phyloP scores from a whole-genome alignment of 139 green algal species.

The Nannochloris sp. region DNA sequence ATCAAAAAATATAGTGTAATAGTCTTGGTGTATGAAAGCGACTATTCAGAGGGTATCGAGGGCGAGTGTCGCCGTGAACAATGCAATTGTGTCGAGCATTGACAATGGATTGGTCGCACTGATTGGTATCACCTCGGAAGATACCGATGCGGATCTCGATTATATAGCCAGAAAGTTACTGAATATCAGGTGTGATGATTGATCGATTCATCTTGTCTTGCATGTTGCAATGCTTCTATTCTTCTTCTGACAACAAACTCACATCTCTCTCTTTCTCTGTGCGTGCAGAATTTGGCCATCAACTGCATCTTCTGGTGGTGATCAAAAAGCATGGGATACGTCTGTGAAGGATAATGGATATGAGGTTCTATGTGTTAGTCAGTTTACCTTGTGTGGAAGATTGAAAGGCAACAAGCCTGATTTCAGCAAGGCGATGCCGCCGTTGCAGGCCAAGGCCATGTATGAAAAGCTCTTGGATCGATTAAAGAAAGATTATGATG shows the following conservation, averaged over 20 bases:
- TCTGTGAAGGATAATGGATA: slow-evolving; percentile 34
- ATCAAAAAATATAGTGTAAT: neutral
- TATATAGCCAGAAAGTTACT: slow-evolving; percentile 38
- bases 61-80: slow-evolving; percentile 39
- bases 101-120: slow-evolving; percentile 49
- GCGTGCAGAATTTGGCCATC: slow-evolving; percentile 39
- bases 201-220: too few relatives aligned
- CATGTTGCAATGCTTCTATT: too few relatives aligned
- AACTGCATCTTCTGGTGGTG: neutral
- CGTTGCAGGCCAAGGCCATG: slow-evolving; percentile 30
- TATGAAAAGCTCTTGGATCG: slow-evolving; percentile 47
- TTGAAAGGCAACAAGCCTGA: slow-evolving; percentile 66
- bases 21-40: slow-evolving; percentile 8
- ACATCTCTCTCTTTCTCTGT: too few relatives aligned
- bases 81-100: slow-evolving; percentile 40
- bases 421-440: slow-evolving; percentile 59
- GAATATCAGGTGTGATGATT: slow-evolving; percentile 11
- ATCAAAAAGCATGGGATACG: slow-evolving; percentile 40
- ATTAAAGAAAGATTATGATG: slow-evolving; percentile 30
- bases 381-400: slow-evolving; percentile 68
- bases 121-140: slow-evolving; percentile 36
- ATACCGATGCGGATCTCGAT: slow-evolving; percentile 41
- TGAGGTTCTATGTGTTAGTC: slow-evolving; percentile 55
- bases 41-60: slow-evolving; percentile 28
- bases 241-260: too few relatives aligned